Evolutionary conservation across 2,329 filamentous ascomycete genomes (phyloP), one percentile per base, ranked within the genome.

Genomic region (Dryadomyces quercus-mongolicae): DNA sequence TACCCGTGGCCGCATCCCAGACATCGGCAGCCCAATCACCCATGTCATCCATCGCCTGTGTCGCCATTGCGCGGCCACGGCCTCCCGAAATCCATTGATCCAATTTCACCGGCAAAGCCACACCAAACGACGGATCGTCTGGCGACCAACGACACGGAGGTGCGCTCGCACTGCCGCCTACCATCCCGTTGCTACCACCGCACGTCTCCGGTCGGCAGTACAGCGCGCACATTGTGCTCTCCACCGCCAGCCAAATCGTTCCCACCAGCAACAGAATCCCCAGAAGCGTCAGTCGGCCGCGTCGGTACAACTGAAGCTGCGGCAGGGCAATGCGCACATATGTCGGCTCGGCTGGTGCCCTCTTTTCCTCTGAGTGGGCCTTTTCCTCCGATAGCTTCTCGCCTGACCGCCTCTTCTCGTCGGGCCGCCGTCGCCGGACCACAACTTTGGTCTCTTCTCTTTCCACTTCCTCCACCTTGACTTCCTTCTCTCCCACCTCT

Each of bases 51-150:
- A 62, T 60, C 1, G 70, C 58, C 46, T 65, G 63, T n/a, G 63
- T 63, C 15, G 66, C 64, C 3, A 72, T 46, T 1, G 58, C 60
- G 42, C 76, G 74, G 5, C 75, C 76, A 38, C 65, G 66, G 1
- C 79, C 79, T 16, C 76, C 74, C 0, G 76, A 78, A 9, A 70
- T 62, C 80, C 80, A 84, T 60, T 83, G 73, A 62, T 84, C 80
- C 13, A 84, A 61, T 67, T 83, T 84, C 55, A 81, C 74, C 3
- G 81, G 80, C 48, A 84, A 70, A 1, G 79, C 77, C 43, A 70
- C 71, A n/a, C 80, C 80, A 64, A 80, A 84, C 25, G 74, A 73
- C 0, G 81, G 81, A 62, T 83, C 80, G 48, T 77, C 71, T 12
- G 73, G 71, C 31, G 74, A 75, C 77, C 77, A 83, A 40, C 73